Percentiles rank a stretch among this genome's conserved stretches.
phyloP scores from a whole-genome alignment of 257 asterid species.

The Solanum chilense region DNA sequence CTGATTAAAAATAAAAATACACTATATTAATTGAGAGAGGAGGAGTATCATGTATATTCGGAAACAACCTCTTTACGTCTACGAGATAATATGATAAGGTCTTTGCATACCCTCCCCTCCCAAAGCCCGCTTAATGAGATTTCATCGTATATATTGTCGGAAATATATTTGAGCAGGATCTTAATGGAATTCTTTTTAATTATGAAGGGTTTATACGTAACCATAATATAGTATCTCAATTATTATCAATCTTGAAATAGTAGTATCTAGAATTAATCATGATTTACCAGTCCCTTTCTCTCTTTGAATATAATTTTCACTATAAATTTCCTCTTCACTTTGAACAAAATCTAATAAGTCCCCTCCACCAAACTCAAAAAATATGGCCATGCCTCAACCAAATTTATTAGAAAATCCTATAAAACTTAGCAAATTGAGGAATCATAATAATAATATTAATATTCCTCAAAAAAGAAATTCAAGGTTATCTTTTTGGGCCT shows the following conservation, averaged over 20 bases:
- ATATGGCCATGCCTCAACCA: constrained; percentile 16
- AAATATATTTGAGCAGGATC: neutral
- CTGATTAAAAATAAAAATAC: too few relatives aligned
- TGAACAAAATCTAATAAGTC: neutral
- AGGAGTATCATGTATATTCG: neutral
- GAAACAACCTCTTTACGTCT: too few relatives aligned
- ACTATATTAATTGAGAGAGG: neutral
- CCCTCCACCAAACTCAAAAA: neutral
- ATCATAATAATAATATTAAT: neutral
- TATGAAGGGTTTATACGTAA: neutral
- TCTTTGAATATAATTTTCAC: neutral
- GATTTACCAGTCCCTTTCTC: neutral
- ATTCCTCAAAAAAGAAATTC: constrained; percentile 12
- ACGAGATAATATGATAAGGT: too few relatives aligned
- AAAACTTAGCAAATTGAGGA: constrained; percentile 13
- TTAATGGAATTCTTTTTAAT: neutral
- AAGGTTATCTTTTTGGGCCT: constrained; percentile 35
- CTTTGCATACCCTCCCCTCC: too few relatives aligned
- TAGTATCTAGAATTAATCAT: neutral
- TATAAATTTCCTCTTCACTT: constrained; percentile 11
- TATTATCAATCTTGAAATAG: constrained; percentile 11
- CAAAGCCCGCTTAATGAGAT: too few relatives aligned
- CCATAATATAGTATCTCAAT: constrained; percentile 7
- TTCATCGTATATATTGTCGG: too few relatives aligned
- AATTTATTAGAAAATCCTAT: constrained; percentile 9